These are phyloP conservation scores for Atalantia buxifolia DNA, from an alignment of 345 rosid genomes.

Conservation along the genomic window DNA sequence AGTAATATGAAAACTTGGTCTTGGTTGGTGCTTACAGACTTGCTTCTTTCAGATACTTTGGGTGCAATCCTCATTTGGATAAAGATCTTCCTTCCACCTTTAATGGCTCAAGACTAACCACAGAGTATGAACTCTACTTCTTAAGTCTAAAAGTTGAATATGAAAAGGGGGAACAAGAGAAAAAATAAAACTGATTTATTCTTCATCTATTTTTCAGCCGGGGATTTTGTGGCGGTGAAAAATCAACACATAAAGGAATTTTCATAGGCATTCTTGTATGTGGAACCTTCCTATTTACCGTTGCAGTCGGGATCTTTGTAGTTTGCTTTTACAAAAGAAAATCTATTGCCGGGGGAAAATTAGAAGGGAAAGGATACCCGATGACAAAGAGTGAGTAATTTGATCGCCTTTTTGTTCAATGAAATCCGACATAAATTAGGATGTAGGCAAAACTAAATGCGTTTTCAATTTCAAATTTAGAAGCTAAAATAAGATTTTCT, in stretches of 20 bases:
- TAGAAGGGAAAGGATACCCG: constrained; percentile 22
- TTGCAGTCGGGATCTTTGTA: constrained; percentile 30
- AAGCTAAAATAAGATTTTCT: neutral
- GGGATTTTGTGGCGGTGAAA: constrained; percentile 28
- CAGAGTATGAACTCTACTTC: constrained; percentile 42
- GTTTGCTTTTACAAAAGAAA: constrained; percentile 28
- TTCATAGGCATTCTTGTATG: constrained; percentile 35
- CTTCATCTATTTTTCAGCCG: constrained; percentile 30
- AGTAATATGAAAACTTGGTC: neutral
- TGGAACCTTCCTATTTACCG: constrained; percentile 33
- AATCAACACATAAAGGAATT: constrained; percentile 19
- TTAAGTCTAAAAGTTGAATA: neutral
- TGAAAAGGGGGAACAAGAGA: neutral
- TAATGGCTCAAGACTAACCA: constrained; percentile 26
- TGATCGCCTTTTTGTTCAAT: neutral
- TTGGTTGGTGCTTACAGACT: neutral
- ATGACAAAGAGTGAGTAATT: constrained; percentile 47
- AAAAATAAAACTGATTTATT: constrained; percentile 11
- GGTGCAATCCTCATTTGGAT: constrained; percentile 47
- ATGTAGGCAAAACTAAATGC: neutral
- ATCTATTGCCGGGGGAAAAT: constrained; percentile 12
- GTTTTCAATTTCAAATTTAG: neutral
- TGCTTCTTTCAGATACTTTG: constrained; percentile 34
- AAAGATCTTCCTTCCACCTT: constrained; percentile 21
- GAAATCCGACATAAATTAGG: neutral